These are phyloP conservation scores for Pseudozyma sp. DNA, from an alignment of 1,284 basidiomycete species.

Conservation along the genomic window DNA sequence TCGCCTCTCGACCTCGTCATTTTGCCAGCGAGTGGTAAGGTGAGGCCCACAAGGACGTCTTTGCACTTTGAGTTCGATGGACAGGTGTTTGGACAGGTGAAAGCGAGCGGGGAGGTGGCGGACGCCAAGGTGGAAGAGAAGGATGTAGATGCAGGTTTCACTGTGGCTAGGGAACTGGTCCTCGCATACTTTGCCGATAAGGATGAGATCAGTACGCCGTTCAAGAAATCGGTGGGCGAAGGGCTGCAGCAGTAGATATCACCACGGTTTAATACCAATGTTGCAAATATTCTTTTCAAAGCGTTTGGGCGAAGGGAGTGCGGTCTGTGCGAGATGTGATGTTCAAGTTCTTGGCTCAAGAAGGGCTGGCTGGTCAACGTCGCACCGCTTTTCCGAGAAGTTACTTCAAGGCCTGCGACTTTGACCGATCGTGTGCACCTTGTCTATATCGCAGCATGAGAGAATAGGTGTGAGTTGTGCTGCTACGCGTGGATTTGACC, in stretches of 20 bases:
- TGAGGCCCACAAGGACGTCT: background rate
- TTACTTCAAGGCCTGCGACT: no score
- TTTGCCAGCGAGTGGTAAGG: background rate
- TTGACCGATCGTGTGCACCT: no score
- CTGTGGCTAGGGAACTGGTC: slow-evolving; percentile 55
- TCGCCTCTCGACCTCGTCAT: slow-evolving; percentile 70
- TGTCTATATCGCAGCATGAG: no score
- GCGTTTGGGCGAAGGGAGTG: no score
- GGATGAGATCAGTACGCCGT: slow-evolving; percentile 53
- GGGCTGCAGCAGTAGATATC: slow-evolving; percentile 3
- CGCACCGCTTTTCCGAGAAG: no score
- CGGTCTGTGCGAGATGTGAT: no score
- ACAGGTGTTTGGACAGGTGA: slow-evolving; percentile 47
- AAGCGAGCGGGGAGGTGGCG: background rate
- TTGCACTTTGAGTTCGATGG: slow-evolving; percentile 54
- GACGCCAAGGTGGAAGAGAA: slow-evolving; percentile 2
- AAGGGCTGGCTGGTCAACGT: no score
- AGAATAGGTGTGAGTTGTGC: no score
- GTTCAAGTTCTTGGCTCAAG: no score
- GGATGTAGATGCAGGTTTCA: slow-evolving; percentile 26
- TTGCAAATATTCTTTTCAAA: no score
- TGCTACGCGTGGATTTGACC: no score
- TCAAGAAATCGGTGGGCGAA: slow-evolving; percentile 42
- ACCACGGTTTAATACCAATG: no score
- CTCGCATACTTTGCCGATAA: slow-evolving; percentile 64